Conservation (phyloP, 208 protist species). For the Acanthamoeba healyi region DNA sequence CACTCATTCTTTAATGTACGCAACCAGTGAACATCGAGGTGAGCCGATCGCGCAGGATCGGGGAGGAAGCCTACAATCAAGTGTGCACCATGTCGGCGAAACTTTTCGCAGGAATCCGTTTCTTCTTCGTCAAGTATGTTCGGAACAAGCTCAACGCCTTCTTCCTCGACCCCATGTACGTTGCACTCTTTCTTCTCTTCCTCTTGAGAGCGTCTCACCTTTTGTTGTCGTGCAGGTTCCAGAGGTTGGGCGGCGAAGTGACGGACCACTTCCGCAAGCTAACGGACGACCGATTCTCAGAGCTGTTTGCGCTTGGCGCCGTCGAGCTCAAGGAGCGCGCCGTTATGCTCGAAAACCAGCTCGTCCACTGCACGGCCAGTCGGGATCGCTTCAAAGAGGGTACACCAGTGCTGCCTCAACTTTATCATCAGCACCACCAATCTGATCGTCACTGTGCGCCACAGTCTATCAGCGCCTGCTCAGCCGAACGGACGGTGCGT, state of each 20-base stretch:
- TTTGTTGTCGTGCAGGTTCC: conserved; percentile 66
- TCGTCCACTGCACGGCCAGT: conserved; percentile 78
- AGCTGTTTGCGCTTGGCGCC: conserved; percentile 81
- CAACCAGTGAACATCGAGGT: conserved; percentile 18
- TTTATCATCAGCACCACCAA: too few species aligned
- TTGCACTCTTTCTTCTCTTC: neutral
- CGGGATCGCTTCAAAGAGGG: conserved; percentile 83
- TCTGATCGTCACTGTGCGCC: neutral
- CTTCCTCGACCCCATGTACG: conserved; percentile 87
- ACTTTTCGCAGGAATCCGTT: conserved; percentile 85
- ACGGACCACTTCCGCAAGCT: conserved; percentile 83
- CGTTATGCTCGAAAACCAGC: conserved; percentile 73
- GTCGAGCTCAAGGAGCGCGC: conserved; percentile 74
- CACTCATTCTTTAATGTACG: too few species aligned
- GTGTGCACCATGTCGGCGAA: conserved; percentile 81
- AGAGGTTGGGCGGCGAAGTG: conserved; percentile 69
- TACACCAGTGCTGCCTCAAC: too few species aligned
- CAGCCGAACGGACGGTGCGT: neutral
- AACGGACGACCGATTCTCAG: conserved; percentile 76
- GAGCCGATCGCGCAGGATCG: conserved; percentile 70
- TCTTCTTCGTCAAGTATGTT: conserved; percentile 87
- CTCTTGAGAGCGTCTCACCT: neutral
- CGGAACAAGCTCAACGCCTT: conserved; percentile 88
- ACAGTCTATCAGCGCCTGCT: conserved; percentile 35
- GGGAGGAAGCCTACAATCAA: conserved; percentile 79